Conservation (phyloP, 164 flowering plant species). For the Berberis thunbergii region DNA sequence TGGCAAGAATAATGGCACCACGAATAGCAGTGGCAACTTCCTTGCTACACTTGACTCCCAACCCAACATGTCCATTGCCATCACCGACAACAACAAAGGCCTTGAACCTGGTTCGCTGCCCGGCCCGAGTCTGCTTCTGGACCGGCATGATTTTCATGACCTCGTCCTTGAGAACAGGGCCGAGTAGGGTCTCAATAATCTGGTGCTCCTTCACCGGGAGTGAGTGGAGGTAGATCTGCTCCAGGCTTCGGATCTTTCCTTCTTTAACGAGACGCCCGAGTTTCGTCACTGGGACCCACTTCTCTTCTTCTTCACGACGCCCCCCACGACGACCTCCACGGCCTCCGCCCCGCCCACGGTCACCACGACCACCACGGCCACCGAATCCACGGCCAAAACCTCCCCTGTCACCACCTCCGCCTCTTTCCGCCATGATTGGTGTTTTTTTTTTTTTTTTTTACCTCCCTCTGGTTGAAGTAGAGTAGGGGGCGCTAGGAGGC, state of each 20-base stretch:
- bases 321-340: slow-evolving; percentile 39
- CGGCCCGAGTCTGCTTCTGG: slow-evolving; percentile 83
- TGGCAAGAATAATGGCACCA: slow-evolving; percentile 64
- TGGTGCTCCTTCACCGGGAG: slow-evolving; percentile 69
- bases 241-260: slow-evolving; percentile 41
- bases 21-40: slow-evolving; percentile 85
- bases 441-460: background rate
- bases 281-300: slow-evolving; percentile 80
- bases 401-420: slow-evolving; percentile 32
- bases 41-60: slow-evolving; percentile 77
- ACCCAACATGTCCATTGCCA: slow-evolving; percentile 66
- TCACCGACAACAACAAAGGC: slow-evolving; percentile 86
- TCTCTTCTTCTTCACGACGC: slow-evolving; percentile 50
- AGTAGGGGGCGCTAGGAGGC: background rate
- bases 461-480: too few relatives aligned
- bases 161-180: slow-evolving; percentile 56
- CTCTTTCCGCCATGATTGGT: slow-evolving; percentile 52
- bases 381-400: slow-evolving; percentile 39
- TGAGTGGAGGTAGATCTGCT: slow-evolving; percentile 73
- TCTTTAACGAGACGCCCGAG: slow-evolving; percentile 63
- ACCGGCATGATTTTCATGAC: slow-evolving; percentile 93
- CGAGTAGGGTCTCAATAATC: slow-evolving; percentile 44
- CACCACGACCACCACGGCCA: slow-evolving; percentile 21
- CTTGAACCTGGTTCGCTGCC: slow-evolving; percentile 78
- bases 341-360: slow-evolving; percentile 42